phyloP scores from a whole-genome alignment of 2,329 filamentous ascomycete genomes.

The Claviceps sp. region DNA sequence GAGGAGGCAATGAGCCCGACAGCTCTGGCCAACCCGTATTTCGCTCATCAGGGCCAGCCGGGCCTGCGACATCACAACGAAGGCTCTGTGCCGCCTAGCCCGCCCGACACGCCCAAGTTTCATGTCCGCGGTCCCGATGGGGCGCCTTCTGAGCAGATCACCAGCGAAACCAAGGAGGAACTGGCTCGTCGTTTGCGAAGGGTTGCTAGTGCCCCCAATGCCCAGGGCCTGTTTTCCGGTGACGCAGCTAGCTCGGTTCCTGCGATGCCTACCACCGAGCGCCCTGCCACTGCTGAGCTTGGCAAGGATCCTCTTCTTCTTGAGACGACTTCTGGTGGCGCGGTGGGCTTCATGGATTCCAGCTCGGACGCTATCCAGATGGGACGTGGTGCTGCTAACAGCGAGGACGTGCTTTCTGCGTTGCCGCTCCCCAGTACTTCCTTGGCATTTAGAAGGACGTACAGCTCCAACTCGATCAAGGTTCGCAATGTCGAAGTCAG shows the following conservation, averaged over 20 bases:
- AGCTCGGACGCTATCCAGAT: slow-evolving; percentile 15
- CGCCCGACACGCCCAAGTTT: slow-evolving; percentile 75
- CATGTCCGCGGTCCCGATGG: slow-evolving; percentile 58
- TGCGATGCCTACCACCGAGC: slow-evolving; percentile 39
- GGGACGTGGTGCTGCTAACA: slow-evolving; percentile 26
- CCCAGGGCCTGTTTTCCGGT: slow-evolving; percentile 73
- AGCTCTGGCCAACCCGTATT: slow-evolving; percentile 92
- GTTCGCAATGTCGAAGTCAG: slow-evolving; percentile 93
- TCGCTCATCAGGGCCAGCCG: slow-evolving; percentile 88
- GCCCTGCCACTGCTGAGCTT: slow-evolving; percentile 74
- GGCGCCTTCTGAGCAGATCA: slow-evolving; percentile 51
- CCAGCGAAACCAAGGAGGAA: slow-evolving; percentile 80
- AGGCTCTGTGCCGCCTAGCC: slow-evolving; percentile 81
- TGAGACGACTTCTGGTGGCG: slow-evolving; percentile 28
- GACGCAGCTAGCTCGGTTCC: slow-evolving; percentile 10
- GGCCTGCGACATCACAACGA: slow-evolving; percentile 90
- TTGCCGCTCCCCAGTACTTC: slow-evolving; percentile 54
- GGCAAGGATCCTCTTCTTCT: slow-evolving; percentile 62
- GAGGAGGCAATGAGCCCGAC: slow-evolving; percentile 86
- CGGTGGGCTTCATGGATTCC: slow-evolving; percentile 17
- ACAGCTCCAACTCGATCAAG: slow-evolving; percentile 99
- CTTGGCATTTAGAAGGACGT: slow-evolving; percentile 79
- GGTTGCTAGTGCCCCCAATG: slow-evolving; percentile 93
- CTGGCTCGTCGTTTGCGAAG: slow-evolving; percentile 81
- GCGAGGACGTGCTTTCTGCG: slow-evolving; percentile 41